phyloP scores from a whole-genome alignment of 306 rosid species.

The Bauhinia variegata region DNA sequence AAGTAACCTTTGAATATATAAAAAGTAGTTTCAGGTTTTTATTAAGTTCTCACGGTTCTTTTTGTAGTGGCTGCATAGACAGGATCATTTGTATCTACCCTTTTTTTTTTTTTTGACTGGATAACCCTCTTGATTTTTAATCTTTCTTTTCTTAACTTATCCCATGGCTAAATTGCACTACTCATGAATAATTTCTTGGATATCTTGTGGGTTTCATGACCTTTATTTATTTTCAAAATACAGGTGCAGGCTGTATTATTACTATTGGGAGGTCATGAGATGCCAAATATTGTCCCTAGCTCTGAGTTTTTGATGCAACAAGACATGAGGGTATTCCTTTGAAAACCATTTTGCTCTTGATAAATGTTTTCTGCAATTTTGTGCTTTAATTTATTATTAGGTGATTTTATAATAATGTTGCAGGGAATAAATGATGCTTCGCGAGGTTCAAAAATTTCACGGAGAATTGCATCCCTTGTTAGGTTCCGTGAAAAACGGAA shows the following conservation, averaged over 20 bases:
- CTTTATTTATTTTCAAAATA: no score
- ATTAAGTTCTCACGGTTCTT: background rate
- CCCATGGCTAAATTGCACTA: background rate
- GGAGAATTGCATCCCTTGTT: conserved; percentile 75
- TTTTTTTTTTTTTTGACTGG: conserved; percentile 12
- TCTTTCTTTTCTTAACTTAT: no score
- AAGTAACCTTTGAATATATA: background rate
- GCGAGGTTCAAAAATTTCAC: conserved; percentile 58
- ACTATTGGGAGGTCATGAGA: conserved; percentile 65
- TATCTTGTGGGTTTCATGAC: conserved; percentile 7
- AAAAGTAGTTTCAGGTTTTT: background rate
- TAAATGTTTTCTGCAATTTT: background rate
- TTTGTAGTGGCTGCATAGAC: background rate
- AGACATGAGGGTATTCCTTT: conserved; percentile 52
- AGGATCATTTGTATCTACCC: conserved; percentile 10
- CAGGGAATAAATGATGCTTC: conserved; percentile 60
- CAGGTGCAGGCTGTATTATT: conserved; percentile 81
- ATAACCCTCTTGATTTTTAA: background rate
- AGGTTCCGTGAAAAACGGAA: conserved; percentile 84
- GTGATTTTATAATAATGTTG: conserved; percentile 8
- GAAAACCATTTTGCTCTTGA: conserved; percentile 5
- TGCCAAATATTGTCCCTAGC: conserved; percentile 38
- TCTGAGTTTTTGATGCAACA: conserved; percentile 45
- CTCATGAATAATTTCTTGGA: background rate
- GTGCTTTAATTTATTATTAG: conserved; percentile 10